Conservation (phyloP, 2,329 filamentous ascomycete genomes). For the Camptophora hylomeconis region DNA sequence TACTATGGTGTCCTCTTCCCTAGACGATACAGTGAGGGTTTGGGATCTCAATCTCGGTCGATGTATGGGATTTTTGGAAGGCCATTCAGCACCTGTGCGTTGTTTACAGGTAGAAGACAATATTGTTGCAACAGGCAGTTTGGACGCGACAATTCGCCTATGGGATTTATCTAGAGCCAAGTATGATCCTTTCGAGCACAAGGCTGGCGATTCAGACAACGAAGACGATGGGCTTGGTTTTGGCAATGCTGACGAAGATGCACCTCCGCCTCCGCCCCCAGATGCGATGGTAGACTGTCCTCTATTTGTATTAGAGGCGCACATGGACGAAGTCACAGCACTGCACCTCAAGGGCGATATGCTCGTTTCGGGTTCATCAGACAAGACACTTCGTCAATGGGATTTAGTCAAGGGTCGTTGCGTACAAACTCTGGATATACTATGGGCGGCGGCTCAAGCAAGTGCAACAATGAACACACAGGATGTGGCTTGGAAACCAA, state of each 20-base stretch:
- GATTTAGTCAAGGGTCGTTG: slow-evolving; percentile 94
- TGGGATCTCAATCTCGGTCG: slow-evolving; percentile 93
- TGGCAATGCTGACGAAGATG: slow-evolving; percentile 54
- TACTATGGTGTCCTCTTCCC: slow-evolving; percentile 77
- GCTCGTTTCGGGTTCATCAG: slow-evolving; percentile 85
- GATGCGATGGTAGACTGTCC: slow-evolving; percentile 82
- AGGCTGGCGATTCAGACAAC: slow-evolving; percentile 32
- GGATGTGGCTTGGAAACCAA: slow-evolving; percentile 57
- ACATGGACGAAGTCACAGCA: slow-evolving; percentile 89
- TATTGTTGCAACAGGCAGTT: slow-evolving; percentile 83
- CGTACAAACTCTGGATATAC: slow-evolving; percentile 90
- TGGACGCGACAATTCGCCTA: slow-evolving; percentile 84
- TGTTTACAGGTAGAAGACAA: slow-evolving; percentile 91
- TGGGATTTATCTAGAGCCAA: slow-evolving; percentile 90
- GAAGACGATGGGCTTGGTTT: slow-evolving; percentile 56
- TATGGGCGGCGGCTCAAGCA: slow-evolving; percentile 93
- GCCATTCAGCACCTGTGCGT: slow-evolving; percentile 86
- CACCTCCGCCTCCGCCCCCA: slow-evolving; percentile 52
- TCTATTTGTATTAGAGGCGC: slow-evolving; percentile 75
- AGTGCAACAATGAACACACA: slow-evolving; percentile 50
- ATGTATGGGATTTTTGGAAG: slow-evolving; percentile 83
- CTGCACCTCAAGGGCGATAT: slow-evolving; percentile 81
- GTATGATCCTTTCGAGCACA: slow-evolving; percentile 58
- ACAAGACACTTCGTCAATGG: slow-evolving; percentile 97
- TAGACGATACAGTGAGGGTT: slow-evolving; percentile 88